Evolutionary conservation across 441 rosid species (phyloP).

Genomic region (Hypseocharis bilobata): DNA sequence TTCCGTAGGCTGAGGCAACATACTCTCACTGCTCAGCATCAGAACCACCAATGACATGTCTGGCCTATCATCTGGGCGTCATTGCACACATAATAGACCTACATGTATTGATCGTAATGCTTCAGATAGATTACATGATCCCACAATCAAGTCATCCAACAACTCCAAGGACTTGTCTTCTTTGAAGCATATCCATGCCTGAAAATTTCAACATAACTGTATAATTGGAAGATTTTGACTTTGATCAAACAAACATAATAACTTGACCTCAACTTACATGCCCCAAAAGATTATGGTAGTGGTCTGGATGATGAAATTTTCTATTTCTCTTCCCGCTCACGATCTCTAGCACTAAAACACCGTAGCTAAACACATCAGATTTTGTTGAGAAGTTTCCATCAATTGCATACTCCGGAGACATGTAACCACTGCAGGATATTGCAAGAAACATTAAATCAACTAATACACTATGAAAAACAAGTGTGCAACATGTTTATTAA

Average conservation of each 20-base stretch:
- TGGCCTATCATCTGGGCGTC: neutral
- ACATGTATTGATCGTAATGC: neutral
- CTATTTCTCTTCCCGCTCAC: constrained; percentile 26
- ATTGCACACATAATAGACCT: neutral
- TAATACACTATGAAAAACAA: neutral
- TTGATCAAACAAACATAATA: neutral
- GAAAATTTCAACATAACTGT: neutral
- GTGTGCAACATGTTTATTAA: neutral
- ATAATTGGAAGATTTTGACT: neutral
- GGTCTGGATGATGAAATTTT: constrained; percentile 13
- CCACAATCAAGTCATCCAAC: neutral
- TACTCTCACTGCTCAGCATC: constrained; percentile 14
- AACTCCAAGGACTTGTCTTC: constrained; percentile 11
- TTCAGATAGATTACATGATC: neutral
- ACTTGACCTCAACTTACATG: constrained; percentile 3
- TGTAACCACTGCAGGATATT: constrained; percentile 42
- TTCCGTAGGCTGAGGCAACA: constrained; percentile 7
- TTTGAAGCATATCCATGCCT: constrained; percentile 25
- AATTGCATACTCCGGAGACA: constrained; percentile 58
- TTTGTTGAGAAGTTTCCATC: constrained; percentile 41
- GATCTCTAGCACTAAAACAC: constrained; percentile 48
- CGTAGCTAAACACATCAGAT: constrained; percentile 54
- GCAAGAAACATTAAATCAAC: constrained; percentile 5
- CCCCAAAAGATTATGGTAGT: neutral
- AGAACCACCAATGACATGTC: neutral